A percentile compares a stretch with the other conserved stretches of the same genome.
These are phyloP conservation scores for Setaria viridis DNA, from an alignment of 202 grass and related monocot species.

Conservation along the genomic window DNA sequence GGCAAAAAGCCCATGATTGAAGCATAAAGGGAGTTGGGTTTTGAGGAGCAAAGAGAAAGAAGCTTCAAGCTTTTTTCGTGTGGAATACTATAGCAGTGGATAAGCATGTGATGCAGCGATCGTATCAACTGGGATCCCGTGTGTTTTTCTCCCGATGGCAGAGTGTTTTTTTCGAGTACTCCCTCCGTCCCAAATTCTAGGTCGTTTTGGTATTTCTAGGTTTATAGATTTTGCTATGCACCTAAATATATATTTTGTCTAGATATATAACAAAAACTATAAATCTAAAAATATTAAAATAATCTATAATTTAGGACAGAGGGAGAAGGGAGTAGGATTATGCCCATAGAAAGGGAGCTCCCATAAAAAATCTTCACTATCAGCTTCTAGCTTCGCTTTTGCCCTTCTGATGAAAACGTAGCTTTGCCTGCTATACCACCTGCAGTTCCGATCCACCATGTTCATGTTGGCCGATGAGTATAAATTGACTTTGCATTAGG, in stretches of 20 bases:
- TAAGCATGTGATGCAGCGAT: conserved; percentile 18
- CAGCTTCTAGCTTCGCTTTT: not conserved
- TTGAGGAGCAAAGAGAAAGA: not conserved
- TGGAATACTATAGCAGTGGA: not conserved
- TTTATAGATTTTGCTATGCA: no score
- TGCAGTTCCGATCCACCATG: no score
- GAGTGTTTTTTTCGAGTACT: not conserved
- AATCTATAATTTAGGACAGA: no score
- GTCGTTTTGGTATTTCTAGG: no score
- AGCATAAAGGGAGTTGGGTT: not conserved
- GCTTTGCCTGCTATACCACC: not conserved
- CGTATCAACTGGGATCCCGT: not conserved
- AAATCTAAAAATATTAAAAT: no score
- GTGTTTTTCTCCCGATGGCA: not conserved
- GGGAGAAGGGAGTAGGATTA: not conserved
- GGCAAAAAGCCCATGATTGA: not conserved
- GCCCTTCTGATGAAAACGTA: not conserved
- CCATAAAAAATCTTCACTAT: not conserved
- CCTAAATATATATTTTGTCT: no score
- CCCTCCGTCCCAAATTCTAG: no score
- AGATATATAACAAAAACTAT: no score
- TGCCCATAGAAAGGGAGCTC: not conserved
- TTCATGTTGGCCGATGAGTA: no score
- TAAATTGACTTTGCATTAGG: no score
- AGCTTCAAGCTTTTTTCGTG: not conserved